phyloP scores from a whole-genome alignment of 1,284 basidiomycete species.

The Microbotryum saponariae region DNA sequence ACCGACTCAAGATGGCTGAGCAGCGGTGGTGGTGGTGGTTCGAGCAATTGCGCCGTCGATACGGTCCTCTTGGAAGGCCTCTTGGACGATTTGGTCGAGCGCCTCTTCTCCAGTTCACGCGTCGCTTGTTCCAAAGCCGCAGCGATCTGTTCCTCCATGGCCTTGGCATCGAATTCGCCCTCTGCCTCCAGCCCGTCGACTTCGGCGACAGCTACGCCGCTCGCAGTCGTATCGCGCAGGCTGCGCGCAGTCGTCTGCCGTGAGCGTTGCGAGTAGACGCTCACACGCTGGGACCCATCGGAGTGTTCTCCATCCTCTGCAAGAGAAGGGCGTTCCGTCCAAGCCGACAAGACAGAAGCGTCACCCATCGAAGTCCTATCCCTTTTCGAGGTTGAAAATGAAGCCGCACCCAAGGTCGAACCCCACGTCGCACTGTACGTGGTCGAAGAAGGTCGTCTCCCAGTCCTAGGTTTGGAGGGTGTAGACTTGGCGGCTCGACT shows the following conservation, averaged over 20 bases:
- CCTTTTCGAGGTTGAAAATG: no score
- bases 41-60: constrained; percentile 14
- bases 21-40: constrained; percentile 22
- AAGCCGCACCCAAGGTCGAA: no score
- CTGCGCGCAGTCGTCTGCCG: constrained; percentile 32
- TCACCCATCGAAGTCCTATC: constrained; percentile 6
- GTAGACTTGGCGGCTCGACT: constrained; percentile 2
- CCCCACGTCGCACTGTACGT: no score
- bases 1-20: constrained; percentile 23
- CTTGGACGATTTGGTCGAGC: not conserved
- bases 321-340: constrained; percentile 7
- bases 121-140: no score
- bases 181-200: no score
- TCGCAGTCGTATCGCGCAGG: no score
- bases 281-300: constrained; percentile 43
- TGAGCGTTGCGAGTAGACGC: constrained; percentile 57
- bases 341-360: constrained; percentile 14
- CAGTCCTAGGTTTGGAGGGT: not conserved
- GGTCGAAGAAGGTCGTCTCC: no score
- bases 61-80: not conserved
- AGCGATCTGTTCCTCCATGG: no score
- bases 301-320: not conserved
- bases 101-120: no score
- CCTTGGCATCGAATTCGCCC: no score
- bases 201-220: no score